Conservation (phyloP, 2,329 filamentous ascomycete species). For the Kalmusia sp. region DNA sequence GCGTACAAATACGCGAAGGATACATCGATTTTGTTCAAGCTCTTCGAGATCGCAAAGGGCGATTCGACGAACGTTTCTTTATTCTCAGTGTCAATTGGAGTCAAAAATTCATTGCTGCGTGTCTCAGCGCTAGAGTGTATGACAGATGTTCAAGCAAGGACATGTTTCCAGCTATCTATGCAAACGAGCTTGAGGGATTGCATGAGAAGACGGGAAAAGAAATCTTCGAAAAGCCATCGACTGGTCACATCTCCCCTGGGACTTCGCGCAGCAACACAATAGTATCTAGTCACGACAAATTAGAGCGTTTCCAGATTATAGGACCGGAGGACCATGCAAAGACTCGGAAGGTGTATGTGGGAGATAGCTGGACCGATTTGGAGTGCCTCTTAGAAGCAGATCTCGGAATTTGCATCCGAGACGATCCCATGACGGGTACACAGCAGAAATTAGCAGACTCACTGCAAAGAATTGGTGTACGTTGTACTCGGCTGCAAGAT, state of each 20-base stretch:
- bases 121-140: slow-evolving; percentile 18
- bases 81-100: slow-evolving; percentile 60
- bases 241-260: slow-evolving; percentile 23
- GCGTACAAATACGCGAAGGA: slow-evolving; percentile 46
- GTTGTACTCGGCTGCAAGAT: slow-evolving; percentile 28
- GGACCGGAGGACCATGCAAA: not conserved
- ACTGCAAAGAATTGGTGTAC: slow-evolving; percentile 39
- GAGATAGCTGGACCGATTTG: slow-evolving; percentile 57
- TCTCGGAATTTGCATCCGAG: slow-evolving; percentile 55
- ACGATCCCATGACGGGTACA: slow-evolving; percentile 43
- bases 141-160: not conserved
- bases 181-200: slow-evolving; percentile 34
- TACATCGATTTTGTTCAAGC: slow-evolving; percentile 40
- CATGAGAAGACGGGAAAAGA: not conserved
- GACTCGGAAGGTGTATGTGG: slow-evolving; percentile 49
- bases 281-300: slow-evolving; percentile 51
- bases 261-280: slow-evolving; percentile 25
- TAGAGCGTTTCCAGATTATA: slow-evolving; percentile 30
- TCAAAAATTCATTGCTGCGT: slow-evolving; percentile 47
- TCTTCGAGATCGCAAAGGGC: not conserved
- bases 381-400: slow-evolving; percentile 54
- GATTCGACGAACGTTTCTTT: slow-evolving; percentile 21
- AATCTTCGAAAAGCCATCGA: slow-evolving; percentile 15
- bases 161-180: slow-evolving; percentile 15
- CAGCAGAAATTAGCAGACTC: slow-evolving; percentile 44